These are phyloP conservation scores for Urostyla sp. DNA, from an alignment of 73 alveolate genomes.

Conservation along the genomic window DNA sequence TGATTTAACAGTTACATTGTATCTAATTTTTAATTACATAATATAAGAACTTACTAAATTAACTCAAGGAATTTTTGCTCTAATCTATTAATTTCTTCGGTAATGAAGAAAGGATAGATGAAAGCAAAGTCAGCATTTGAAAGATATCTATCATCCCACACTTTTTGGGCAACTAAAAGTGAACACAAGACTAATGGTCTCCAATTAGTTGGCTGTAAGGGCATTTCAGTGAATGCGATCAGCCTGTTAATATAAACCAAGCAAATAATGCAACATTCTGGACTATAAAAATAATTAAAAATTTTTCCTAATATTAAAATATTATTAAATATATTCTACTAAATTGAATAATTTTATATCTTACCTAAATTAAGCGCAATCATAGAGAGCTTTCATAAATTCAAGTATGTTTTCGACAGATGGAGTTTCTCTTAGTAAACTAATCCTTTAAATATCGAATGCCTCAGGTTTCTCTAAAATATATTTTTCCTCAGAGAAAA, in stretches of 20 bases:
- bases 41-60: conserved; percentile 56
- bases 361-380: conserved; percentile 89
- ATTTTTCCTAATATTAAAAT: no score
- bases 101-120: conserved; percentile 98
- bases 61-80: conserved; percentile 97
- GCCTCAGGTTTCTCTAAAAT: conserved; percentile 96
- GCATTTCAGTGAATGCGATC: conserved; percentile 96
- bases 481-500: conserved; percentile 97
- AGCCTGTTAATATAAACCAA: conserved; percentile 95
- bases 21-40: conserved; percentile 12
- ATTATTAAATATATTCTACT: no score
- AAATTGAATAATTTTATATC: conserved; percentile 5
- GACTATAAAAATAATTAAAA: conserved; percentile 61
- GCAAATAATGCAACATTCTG: conserved; percentile 98
- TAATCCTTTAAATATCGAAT: conserved; percentile 89
- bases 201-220: conserved; percentile 97
- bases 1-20: conserved; percentile 92
- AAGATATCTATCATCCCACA: conserved; percentile 98
- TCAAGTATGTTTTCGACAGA: conserved; percentile 95
- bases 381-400: conserved; percentile 98
- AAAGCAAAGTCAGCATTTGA: conserved; percentile 97
- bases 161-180: conserved; percentile 95
- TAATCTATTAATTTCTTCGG: conserved; percentile 94
- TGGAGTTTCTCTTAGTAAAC: conserved; percentile 92
- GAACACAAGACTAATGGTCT: conserved; percentile 97